These are phyloP conservation scores for Gentiana macrophylla DNA, from an alignment of 257 asterid genomes.

Conservation along the genomic window DNA sequence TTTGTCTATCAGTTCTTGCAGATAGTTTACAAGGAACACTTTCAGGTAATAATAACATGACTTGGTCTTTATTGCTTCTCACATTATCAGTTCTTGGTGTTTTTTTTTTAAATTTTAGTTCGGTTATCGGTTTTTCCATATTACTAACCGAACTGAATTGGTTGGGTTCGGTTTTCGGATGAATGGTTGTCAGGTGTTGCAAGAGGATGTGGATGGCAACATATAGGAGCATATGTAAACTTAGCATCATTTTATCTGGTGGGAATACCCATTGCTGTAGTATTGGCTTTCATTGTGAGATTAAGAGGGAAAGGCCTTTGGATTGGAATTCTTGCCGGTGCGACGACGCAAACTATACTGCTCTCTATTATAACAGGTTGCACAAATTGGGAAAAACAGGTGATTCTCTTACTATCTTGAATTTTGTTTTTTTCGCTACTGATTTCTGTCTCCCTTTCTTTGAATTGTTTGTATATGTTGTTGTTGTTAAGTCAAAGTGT, in stretches of 20 bases:
- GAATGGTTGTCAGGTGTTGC: constrained; percentile 44
- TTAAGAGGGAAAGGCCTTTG: constrained; percentile 71
- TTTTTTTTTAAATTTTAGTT: not conserved
- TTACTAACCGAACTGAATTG: not conserved
- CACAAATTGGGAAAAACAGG: constrained; percentile 73
- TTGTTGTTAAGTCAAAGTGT: no score
- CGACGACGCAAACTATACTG: constrained; percentile 35
- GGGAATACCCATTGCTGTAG: constrained; percentile 68
- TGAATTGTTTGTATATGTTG: no score
- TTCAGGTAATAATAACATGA: constrained; percentile 33
- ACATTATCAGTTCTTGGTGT: not conserved
- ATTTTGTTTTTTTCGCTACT: no score
- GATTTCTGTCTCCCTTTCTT: not conserved
- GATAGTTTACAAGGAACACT: constrained; percentile 65
- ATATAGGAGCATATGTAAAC: constrained; percentile 67
- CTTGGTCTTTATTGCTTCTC: no score
- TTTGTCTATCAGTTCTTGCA: constrained; percentile 43
- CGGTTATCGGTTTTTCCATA: not conserved
- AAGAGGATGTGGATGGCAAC: constrained; percentile 93
- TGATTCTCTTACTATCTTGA: not conserved
- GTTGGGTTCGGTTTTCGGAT: not conserved
- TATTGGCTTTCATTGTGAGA: constrained; percentile 43
- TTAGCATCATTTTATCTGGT: constrained; percentile 67
- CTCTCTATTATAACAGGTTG: constrained; percentile 40
- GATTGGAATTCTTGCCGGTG: constrained; percentile 59